These are phyloP conservation scores for Pyropia haitanensis DNA, from an alignment of 23 red algal species.

Conservation along the genomic window DNA sequence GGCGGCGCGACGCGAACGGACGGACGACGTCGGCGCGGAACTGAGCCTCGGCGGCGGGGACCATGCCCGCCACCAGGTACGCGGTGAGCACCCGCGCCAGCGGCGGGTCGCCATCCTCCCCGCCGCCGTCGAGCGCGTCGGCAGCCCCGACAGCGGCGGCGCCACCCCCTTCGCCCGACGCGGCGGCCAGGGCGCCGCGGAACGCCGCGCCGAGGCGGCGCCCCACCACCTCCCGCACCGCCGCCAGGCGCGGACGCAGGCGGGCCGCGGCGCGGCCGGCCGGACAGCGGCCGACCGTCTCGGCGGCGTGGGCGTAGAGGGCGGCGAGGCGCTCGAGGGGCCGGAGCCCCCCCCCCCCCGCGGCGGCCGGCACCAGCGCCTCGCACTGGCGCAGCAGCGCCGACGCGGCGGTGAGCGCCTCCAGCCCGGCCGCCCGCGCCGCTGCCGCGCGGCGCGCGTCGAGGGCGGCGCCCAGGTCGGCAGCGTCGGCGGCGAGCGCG, in stretches of 20 bases:
- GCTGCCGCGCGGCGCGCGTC: slow-evolving; percentile 20
- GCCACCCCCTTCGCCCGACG: slow-evolving; percentile 7
- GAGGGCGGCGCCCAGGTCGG: slow-evolving; percentile 16
- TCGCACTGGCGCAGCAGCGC: slow-evolving; percentile 70
- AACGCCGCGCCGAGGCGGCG: slow-evolving; percentile 45
- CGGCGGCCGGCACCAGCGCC: slow-evolving; percentile 29
- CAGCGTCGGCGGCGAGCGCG: slow-evolving; percentile 22
- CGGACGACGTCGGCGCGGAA: slow-evolving; percentile 50
- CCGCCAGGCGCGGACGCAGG: slow-evolving; percentile 14
- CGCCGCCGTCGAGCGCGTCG: too few relatives aligned
- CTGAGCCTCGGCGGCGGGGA: slow-evolving; percentile 34
- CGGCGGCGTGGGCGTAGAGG: slow-evolving; percentile 36
- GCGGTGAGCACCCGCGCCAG: slow-evolving; percentile 30
- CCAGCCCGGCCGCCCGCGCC: slow-evolving; percentile 16
- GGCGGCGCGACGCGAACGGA: slow-evolving; percentile 17
- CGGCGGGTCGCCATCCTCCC: too few relatives aligned
- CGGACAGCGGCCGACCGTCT: slow-evolving; percentile 19
- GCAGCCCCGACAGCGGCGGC: not conserved
- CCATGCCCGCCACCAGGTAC: slow-evolving; percentile 40
- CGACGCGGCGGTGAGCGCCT: slow-evolving; percentile 25
- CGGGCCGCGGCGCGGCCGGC: slow-evolving; percentile 17
- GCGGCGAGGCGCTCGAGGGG: slow-evolving; percentile 49
- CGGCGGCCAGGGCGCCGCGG: slow-evolving; percentile 11
- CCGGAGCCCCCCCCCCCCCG: slow-evolving; percentile 17
- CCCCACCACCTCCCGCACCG: slow-evolving; percentile 24